phyloP scores from a whole-genome alignment of 257 asterid genomes.

The Avicennia marina region DNA sequence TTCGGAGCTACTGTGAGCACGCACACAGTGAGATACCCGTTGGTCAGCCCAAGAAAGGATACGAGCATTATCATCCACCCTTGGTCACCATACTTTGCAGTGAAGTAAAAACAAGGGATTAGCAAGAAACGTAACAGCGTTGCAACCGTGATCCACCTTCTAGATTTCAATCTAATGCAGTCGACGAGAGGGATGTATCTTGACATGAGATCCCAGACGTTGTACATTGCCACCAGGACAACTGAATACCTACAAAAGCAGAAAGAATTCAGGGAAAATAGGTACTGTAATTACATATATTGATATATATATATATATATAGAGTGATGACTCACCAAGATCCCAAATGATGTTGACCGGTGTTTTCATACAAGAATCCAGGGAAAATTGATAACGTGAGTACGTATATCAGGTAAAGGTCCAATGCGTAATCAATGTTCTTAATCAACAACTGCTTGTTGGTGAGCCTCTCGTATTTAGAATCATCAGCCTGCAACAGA shows the following conservation, averaged over 20 bases:
- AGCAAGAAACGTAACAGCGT: slow-evolving; percentile 47
- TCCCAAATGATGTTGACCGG: slow-evolving; percentile 74
- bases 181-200: slow-evolving; percentile 60
- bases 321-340: slow-evolving; percentile 50
- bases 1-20: slow-evolving; percentile 65
- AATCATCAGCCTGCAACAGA: slow-evolving; percentile 32
- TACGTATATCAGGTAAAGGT: slow-evolving; percentile 48
- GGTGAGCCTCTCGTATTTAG: slow-evolving; percentile 40
- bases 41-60: slow-evolving; percentile 69
- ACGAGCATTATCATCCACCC: slow-evolving; percentile 76
- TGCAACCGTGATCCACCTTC: slow-evolving; percentile 59
- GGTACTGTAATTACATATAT: neutral
- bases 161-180: slow-evolving; percentile 41
- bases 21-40: slow-evolving; percentile 79
- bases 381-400: slow-evolving; percentile 78
- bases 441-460: slow-evolving; percentile 38
- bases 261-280: neutral
- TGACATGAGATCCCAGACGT: slow-evolving; percentile 55
- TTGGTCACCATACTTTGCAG: slow-evolving; percentile 75
- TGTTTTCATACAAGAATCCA: slow-evolving; percentile 80
- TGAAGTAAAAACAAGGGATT: slow-evolving; percentile 71
- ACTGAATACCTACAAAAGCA: slow-evolving; percentile 47
- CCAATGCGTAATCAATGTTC: slow-evolving; percentile 61
- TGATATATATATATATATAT: neutral
- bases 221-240: slow-evolving; percentile 75